These are phyloP conservation scores for Acrocalymma vagum DNA, from an alignment of 2,329 filamentous ascomycete genomes.

Conservation along the genomic window DNA sequence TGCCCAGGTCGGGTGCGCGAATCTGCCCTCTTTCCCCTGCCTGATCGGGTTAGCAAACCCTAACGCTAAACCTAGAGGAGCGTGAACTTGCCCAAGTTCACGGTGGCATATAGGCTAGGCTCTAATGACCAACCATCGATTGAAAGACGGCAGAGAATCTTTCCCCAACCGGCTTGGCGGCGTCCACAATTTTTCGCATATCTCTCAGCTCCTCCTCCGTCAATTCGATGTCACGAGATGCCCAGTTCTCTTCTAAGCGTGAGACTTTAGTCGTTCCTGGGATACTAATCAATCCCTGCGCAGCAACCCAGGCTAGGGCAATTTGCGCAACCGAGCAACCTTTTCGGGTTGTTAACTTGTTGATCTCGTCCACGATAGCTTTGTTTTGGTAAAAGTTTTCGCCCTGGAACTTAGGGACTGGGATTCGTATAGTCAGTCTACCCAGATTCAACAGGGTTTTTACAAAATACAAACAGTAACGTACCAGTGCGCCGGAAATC, in stretches of 20 bases:
- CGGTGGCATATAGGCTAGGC: no score
- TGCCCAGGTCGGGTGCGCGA: no score
- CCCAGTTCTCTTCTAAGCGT: constrained; percentile 31
- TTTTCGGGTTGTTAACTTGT: constrained; percentile 51
- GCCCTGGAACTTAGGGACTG: constrained; percentile 50
- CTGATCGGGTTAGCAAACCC: no score
- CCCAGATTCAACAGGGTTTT: no score
- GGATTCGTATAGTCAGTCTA: neutral
- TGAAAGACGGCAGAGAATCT: constrained; percentile 44
- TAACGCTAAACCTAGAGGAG: no score
- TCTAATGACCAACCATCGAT: constrained; percentile 24
- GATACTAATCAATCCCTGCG: constrained; percentile 61
- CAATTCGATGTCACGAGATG: constrained; percentile 26
- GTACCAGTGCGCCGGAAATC: constrained; percentile 38
- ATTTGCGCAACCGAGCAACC: constrained; percentile 65
- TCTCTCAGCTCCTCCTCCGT: constrained; percentile 28
- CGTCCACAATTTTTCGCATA: constrained; percentile 26
- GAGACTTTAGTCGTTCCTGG: constrained; percentile 50
- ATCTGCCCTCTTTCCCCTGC: no score
- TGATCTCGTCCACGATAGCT: constrained; percentile 34
- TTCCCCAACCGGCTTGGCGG: constrained; percentile 51
- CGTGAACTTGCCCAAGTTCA: no score
- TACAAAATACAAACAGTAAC: constrained; percentile 5
- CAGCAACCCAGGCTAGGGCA: constrained; percentile 47
- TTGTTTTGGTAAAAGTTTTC: constrained; percentile 46